Evolutionary conservation across 73 alveolate genomes (phyloP).

Genomic region (Paramecium primaurelia): DNA sequence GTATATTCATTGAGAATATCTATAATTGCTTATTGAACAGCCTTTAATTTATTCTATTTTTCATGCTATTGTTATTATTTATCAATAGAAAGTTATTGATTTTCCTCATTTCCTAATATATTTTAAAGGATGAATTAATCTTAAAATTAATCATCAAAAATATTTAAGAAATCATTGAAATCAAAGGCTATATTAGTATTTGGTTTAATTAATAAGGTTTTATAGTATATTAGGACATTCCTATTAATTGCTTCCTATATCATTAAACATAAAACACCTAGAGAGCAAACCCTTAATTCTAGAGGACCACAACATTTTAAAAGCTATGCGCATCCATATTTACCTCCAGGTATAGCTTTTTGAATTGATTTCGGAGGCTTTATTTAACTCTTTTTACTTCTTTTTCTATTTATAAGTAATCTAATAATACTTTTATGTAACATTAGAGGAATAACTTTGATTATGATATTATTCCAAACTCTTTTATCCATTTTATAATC

Average conservation of each 20-base stretch:
- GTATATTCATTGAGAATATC: constrained; percentile 56
- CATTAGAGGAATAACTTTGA: not conserved
- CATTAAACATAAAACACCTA: constrained; percentile 41
- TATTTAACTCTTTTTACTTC: constrained; percentile 38
- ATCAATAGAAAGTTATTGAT: not conserved
- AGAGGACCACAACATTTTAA: constrained; percentile 63
- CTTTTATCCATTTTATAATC: not conserved
- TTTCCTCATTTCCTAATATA: constrained; percentile 9
- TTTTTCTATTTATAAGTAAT: not conserved
- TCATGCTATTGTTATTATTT: constrained; percentile 29
- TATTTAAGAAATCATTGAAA: not conserved
- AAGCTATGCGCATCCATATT: constrained; percentile 58
- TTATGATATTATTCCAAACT: not conserved
- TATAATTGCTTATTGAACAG: not conserved
- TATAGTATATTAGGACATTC: constrained; percentile 45
- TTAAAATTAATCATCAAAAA: not conserved
- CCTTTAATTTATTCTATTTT: constrained; percentile 29
- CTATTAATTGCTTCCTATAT: constrained; percentile 61
- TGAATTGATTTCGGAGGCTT: constrained; percentile 58
- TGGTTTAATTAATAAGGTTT: constrained; percentile 59
- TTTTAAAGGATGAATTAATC: not conserved
- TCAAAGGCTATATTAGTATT: constrained; percentile 50
- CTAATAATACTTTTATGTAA: not conserved
- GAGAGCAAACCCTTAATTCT: constrained; percentile 43
- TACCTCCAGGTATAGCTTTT: constrained; percentile 65